Evolutionary conservation across 2,329 filamentous ascomycete genomes (phyloP).

Genomic region (Botrytis paeoniae): DNA sequence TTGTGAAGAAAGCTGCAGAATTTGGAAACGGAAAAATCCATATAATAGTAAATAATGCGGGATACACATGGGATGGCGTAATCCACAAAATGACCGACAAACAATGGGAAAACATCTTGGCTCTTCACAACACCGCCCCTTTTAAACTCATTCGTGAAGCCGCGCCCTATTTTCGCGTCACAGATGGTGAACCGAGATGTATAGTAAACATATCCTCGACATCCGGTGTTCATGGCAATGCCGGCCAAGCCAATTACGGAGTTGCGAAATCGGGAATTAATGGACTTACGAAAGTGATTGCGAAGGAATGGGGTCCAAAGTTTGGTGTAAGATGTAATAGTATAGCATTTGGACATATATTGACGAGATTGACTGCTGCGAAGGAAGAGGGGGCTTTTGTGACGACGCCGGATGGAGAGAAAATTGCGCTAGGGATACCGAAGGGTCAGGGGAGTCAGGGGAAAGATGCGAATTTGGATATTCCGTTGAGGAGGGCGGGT

Average conservation of each 20-base stretch:
- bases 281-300: slow-evolving; percentile 83
- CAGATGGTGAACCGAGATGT: slow-evolving; percentile 72
- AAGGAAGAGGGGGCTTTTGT: slow-evolving; percentile 84
- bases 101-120: slow-evolving; percentile 86
- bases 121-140: slow-evolving; percentile 78
- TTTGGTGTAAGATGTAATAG: slow-evolving; percentile 84
- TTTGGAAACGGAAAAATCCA: slow-evolving; percentile 88
- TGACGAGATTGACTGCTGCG: slow-evolving; percentile 74
- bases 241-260: slow-evolving; percentile 87
- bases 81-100: slow-evolving; percentile 91
- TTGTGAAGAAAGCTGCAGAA: slow-evolving; percentile 72
- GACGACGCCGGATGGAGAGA: slow-evolving; percentile 70
- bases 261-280: slow-evolving; percentile 80
- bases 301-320: slow-evolving; percentile 83
- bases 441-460: slow-evolving; percentile 49
- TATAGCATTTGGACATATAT: slow-evolving; percentile 78
- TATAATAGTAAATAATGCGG: slow-evolving; percentile 88
- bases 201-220: slow-evolving; percentile 85
- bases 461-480: slow-evolving; percentile 58
- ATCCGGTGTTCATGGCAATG: slow-evolving; percentile 79
- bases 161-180: slow-evolving; percentile 83
- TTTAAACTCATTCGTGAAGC: slow-evolving; percentile 80
- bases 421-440: slow-evolving; percentile 73
- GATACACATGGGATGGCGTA: slow-evolving; percentile 89
- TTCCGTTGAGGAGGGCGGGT: slow-evolving; percentile 73